A percentile compares a stretch with the other conserved stretches of the same genome.
These are phyloP conservation scores for Cinnamomum micranthum DNA, from an alignment of 164 flowering plant species.

Conservation along the genomic window DNA sequence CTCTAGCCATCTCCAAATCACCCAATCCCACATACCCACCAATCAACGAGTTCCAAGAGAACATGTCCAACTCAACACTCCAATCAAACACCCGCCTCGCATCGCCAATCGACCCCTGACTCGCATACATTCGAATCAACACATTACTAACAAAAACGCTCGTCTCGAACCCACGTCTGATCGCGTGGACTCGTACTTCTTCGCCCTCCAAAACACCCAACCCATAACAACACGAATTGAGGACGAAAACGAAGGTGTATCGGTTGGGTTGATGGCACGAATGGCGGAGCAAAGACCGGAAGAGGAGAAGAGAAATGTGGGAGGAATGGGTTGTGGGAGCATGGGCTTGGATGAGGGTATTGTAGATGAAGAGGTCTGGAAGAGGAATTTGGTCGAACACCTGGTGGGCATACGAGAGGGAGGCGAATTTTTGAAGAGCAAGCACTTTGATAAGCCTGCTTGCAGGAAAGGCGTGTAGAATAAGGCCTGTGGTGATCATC, in stretches of 20 bases:
- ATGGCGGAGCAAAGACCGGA: constrained; percentile 23
- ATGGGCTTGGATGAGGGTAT: constrained; percentile 39
- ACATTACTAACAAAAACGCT: constrained; percentile 34
- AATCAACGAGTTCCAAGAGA: constrained; percentile 40
- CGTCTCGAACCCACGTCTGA: constrained; percentile 31
- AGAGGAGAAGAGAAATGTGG: constrained; percentile 18
- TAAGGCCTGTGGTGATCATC: constrained; percentile 30
- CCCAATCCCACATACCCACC: constrained; percentile 23
- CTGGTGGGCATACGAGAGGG: constrained; percentile 26
- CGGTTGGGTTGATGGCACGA: constrained; percentile 24
- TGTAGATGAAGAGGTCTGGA: constrained; percentile 33
- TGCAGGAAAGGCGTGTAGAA: constrained; percentile 21
- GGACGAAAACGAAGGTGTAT: constrained; percentile 32
- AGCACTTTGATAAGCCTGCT: constrained; percentile 22
- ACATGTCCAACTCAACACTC: constrained; percentile 22
- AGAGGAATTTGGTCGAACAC: constrained; percentile 35
- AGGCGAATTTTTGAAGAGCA: constrained; percentile 9
- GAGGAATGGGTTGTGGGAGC: constrained; percentile 18
- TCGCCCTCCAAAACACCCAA: constrained; percentile 30
- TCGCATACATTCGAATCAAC: constrained; percentile 33
- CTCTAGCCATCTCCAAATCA: constrained; percentile 20
- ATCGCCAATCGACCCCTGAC: constrained; percentile 24
- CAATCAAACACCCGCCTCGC: constrained; percentile 34
- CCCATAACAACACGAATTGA: constrained; percentile 29
- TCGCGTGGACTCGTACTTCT: constrained; percentile 29